phyloP scores from a whole-genome alignment of 192 early-diverging fungal species.

The Lobosporangium transversale region DNA sequence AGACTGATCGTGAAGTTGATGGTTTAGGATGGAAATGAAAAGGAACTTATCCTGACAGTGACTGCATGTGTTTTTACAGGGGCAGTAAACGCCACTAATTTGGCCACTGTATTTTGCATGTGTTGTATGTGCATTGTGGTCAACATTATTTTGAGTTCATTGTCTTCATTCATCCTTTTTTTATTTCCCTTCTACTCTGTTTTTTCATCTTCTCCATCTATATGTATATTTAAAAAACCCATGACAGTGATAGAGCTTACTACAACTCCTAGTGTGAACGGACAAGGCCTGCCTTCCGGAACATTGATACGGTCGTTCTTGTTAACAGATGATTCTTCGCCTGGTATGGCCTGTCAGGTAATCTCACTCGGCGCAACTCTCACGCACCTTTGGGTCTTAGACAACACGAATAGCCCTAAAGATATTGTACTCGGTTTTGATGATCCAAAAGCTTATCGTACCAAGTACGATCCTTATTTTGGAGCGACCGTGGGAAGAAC shows the following conservation, averaged over 20 bases:
- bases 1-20: not conserved
- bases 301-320: slow-evolving; percentile 43
- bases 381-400: slow-evolving; percentile 70
- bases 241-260: too few relatives aligned
- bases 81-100: too few relatives aligned
- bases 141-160: too few relatives aligned
- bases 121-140: too few relatives aligned
- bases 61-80: too few relatives aligned
- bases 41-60: not conserved
- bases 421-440: slow-evolving; percentile 85
- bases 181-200: not conserved
- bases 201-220: too few relatives aligned
- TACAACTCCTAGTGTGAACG: slow-evolving; percentile 18
- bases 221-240: too few relatives aligned
- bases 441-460: slow-evolving; percentile 56
- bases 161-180: not conserved
- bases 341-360: slow-evolving; percentile 54
- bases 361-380: slow-evolving; percentile 75
- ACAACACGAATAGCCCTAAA: slow-evolving; percentile 47
- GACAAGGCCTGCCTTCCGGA: slow-evolving; percentile 29
- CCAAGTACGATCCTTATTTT: slow-evolving; percentile 75
- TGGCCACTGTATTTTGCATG: too few relatives aligned
- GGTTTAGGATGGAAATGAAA: not conserved
- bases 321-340: slow-evolving; percentile 31
- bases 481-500: slow-evolving; percentile 80